Percentiles rank a stretch among this genome's conserved stretches.
These are phyloP conservation scores for Ustilago curta DNA, from an alignment of 1,284 basidiomycete genomes.

Conservation along the genomic window DNA sequence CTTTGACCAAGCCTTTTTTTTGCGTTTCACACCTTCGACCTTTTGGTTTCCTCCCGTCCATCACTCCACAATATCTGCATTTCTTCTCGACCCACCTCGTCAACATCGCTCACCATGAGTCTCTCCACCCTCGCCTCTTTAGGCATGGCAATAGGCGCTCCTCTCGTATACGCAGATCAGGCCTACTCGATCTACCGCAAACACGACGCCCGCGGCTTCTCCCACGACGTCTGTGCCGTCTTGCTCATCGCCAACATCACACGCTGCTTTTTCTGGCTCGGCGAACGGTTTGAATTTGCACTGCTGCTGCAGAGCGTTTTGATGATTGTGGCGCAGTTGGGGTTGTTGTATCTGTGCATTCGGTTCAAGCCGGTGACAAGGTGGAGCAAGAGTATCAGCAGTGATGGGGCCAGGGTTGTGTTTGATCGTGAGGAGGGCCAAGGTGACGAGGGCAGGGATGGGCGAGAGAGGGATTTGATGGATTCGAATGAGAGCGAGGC, in stretches of 20 bases:
- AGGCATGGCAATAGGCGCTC: conserved; percentile 58
- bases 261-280: conserved; percentile 78
- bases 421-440: conserved; percentile 20
- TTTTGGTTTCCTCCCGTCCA: too few species aligned
- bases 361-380: conserved; percentile 68
- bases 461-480: conserved; percentile 23
- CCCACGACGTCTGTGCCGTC: conserved; percentile 69
- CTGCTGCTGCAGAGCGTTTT: conserved; percentile 70
- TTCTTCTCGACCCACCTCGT: neutral
- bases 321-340: conserved; percentile 72
- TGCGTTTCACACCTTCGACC: too few species aligned
- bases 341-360: conserved; percentile 72
- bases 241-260: conserved; percentile 62
- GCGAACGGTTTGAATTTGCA: conserved; percentile 80
- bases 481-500: conserved; percentile 10
- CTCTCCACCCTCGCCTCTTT: conserved; percentile 40
- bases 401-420: conserved; percentile 39
- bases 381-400: conserved; percentile 39
- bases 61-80: neutral
- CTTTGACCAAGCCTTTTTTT: too few species aligned
- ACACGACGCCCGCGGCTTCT: conserved; percentile 82
- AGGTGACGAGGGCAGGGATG: neutral
- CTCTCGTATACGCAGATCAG: conserved; percentile 63
- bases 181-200: conserved; percentile 60
- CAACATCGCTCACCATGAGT: conserved; percentile 21